Evolutionary conservation across 2,329 filamentous ascomycete species (phyloP), one percentile per base, ranked within the genome.

Genomic region (Colletotrichum sp.): DNA sequence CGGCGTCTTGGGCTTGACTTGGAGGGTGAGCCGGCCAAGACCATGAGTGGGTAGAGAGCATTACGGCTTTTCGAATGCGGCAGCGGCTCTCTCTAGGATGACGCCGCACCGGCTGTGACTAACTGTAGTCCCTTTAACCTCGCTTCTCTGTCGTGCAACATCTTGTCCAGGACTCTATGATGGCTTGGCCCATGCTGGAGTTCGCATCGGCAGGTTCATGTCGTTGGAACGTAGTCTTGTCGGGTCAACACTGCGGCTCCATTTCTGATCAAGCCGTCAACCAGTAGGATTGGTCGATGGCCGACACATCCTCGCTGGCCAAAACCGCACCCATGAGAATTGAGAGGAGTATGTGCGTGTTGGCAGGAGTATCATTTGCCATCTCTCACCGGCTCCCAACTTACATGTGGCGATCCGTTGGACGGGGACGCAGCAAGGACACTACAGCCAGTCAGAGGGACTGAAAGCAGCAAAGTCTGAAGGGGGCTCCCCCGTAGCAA

Each of bases 401-500:
- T 36, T 32, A 34, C 30, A 52, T 73, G 73, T 75, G 70, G 70
- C 73, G 73, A 66, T 61, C 43, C 58, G 70, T 65, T 36, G 58
- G 28, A 55, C 38, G 52, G 34, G 26, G 38, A 56, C 30, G 28
- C 9, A 43, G 58, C 15, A 36, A 69, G 32, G 65, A 65, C 58
- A 36, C n/a, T 28, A 18, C 26, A 26, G 36, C 73, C 73, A 75
- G 56, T 75, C 26, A 65, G 32, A 75, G 43, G 34, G 58, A 21
- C 21, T 28, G 69, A 69, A 75, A 73, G 73, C 70, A 75, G 73
- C 73, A 73, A 58, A 73, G 24, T 58, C 56, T 69, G 64, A 73
- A 28, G 24, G 64, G 34, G 70, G 43, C 69, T 32, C 56, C 73
- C 32, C 70, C 48, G 62, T 64, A 52, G 62, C 64, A 68, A 73